phyloP scores from a whole-genome alignment of 2,329 filamentous ascomycete genomes.

The Cucurbitaria berberidis region DNA sequence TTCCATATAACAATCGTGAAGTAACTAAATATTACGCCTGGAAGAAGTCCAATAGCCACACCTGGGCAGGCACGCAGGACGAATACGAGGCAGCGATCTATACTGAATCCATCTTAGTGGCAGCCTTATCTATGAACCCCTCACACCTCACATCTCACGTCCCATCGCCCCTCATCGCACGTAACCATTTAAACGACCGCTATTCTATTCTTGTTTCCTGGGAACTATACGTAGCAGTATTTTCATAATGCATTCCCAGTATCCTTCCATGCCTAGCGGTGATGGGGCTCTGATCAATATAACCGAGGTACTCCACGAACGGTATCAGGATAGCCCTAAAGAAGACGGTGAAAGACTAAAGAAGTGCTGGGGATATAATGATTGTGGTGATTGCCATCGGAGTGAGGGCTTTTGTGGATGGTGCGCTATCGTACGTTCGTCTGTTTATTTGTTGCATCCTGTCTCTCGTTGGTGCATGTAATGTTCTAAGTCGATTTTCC shows the following conservation, averaged over 20 bases:
- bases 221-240: not conserved
- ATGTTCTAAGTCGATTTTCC: not conserved
- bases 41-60: too few species aligned
- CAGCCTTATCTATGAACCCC: slow-evolving; percentile 2
- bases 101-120: slow-evolving; percentile 15
- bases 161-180: not conserved
- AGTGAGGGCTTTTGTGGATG: slow-evolving; percentile 50
- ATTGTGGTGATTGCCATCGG: slow-evolving; percentile 47
- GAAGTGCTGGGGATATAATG: slow-evolving; percentile 44
- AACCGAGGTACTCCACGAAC: slow-evolving; percentile 29
- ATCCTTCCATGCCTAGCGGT: slow-evolving; percentile 11
- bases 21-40: too few species aligned
- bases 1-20: too few species aligned
- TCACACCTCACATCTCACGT: slow-evolving; percentile 3
- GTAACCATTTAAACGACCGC: not conserved
- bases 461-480: not conserved
- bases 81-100: not conserved
- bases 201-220: not conserved
- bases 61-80: too few species aligned
- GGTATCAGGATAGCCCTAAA: slow-evolving; percentile 36
- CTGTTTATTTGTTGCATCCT: not conserved
- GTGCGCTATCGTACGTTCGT: slow-evolving; percentile 51
- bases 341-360: slow-evolving; percentile 39
- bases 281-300: slow-evolving; percentile 24
- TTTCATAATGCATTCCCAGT: slow-evolving; percentile 18